Evolutionary conservation across 164 flowering plant species (phyloP).

Genomic region (Akebia trifoliata): DNA sequence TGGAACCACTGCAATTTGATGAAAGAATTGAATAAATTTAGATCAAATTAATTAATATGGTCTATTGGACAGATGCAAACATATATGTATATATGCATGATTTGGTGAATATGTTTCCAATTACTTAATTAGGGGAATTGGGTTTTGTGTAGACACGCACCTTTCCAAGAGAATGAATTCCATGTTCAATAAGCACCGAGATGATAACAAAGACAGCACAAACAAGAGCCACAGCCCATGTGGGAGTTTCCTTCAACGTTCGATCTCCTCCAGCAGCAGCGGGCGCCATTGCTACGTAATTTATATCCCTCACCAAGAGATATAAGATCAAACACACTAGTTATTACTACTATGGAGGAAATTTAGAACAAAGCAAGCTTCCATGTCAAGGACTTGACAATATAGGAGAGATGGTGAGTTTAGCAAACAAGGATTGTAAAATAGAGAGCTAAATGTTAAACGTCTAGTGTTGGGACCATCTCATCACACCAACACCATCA

Average conservation of each 20-base stretch:
- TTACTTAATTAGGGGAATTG: no score
- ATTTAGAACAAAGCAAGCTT: neutral
- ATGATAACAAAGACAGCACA: slow-evolving; percentile 53
- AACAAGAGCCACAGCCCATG: slow-evolving; percentile 72
- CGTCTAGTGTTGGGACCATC: no score
- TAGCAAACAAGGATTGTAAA: no score
- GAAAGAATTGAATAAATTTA: neutral
- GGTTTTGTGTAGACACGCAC: slow-evolving; percentile 14
- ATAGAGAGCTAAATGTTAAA: no score
- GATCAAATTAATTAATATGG: no score
- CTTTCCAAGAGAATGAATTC: slow-evolving; percentile 48
- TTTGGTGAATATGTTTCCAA: neutral
- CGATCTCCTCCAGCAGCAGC: slow-evolving; percentile 29
- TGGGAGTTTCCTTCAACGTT: slow-evolving; percentile 44
- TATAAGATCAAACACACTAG: neutral
- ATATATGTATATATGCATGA: neutral
- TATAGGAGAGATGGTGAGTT: slow-evolving; percentile 1
- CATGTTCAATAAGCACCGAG: slow-evolving; percentile 51
- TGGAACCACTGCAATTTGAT: slow-evolving; percentile 43
- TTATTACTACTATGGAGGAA: neutral
- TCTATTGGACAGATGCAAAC: neutral
- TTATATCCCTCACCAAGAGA: no score
- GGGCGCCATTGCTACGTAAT: slow-evolving; percentile 28
- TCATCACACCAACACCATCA: no score
- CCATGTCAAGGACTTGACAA: neutral